Evolutionary conservation across 306 rosid species (phyloP).

Genomic region (Lotus japonicus): DNA sequence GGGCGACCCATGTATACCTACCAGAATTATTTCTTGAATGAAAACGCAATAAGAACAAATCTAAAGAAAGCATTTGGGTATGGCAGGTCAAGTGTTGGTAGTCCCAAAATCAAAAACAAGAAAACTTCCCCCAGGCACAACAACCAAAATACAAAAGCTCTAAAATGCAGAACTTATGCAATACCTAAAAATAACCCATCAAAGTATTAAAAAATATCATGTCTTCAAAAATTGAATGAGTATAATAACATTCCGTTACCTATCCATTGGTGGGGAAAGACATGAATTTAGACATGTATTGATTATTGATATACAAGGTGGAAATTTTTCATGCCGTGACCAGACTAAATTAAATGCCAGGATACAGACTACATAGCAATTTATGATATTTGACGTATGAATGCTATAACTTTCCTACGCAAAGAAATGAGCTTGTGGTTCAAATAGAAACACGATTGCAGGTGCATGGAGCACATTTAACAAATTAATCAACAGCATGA

Average conservation of each 20-base stretch:
- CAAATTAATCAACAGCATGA: background rate
- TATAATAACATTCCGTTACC: background rate
- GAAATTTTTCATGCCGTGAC: background rate
- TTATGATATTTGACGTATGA: background rate
- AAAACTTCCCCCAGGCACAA: background rate
- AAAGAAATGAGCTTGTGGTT: background rate
- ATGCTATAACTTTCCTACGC: background rate
- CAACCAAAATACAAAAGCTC: background rate
- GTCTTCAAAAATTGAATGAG: background rate
- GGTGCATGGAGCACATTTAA: background rate
- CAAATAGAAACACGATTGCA: slow-evolving; percentile 5
- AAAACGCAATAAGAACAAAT: background rate
- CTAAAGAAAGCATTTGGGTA: background rate
- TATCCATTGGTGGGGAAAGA: background rate
- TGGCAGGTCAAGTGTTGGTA: background rate
- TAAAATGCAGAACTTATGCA: background rate
- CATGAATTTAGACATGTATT: background rate
- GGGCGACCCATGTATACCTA: background rate
- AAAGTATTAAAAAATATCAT: background rate
- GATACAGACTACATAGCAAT: background rate
- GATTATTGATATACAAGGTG: background rate
- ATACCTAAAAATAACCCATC: background rate
- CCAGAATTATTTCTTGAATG: background rate
- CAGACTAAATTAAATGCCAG: background rate
- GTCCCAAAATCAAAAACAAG: background rate